Conservation (phyloP, 139 green algal species). For the Coccomyxa sp. region DNA sequence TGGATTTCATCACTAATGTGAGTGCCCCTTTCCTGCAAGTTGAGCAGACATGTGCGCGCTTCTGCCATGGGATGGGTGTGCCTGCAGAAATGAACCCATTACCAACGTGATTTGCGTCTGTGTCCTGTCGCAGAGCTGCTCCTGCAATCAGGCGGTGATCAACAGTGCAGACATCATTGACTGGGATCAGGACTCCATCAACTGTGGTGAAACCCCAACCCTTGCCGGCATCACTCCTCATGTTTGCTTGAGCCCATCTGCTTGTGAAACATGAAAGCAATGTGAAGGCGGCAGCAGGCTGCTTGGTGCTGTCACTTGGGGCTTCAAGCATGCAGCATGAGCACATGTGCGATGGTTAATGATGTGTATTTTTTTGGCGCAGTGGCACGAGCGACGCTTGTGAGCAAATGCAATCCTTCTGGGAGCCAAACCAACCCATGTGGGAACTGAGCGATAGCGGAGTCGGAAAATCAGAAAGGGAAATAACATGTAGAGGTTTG, state of each 20-base stretch:
- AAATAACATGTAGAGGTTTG: too few relatives aligned
- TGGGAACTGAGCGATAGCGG: not conserved
- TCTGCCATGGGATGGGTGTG: too few relatives aligned
- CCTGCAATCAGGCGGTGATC: not conserved
- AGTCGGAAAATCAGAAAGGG: too few relatives aligned
- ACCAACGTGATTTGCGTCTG: not conserved
- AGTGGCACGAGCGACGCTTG: not conserved
- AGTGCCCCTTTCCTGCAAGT: not conserved
- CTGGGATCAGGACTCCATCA: not conserved
- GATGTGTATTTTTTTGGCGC: not conserved
- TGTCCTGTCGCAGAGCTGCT: not conserved
- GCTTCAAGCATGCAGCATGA: not conserved
- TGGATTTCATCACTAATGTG: not conserved
- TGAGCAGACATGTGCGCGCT: too few relatives aligned
- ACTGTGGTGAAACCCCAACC: not conserved
- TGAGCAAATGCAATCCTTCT: not conserved
- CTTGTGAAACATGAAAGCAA: not conserved
- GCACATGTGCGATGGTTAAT: not conserved
- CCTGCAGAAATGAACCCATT: too few relatives aligned
- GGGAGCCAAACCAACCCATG: not conserved
- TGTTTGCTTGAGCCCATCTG: not conserved
- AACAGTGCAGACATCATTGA: not conserved
- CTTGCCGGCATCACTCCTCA: not conserved
- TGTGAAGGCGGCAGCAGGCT: not conserved
- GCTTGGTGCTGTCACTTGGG: not conserved